Evolutionary conservation across 1,284 basidiomycete species (phyloP), one percentile per base, ranked within the genome.

Genomic region (Porodaedalea pini): DNA sequence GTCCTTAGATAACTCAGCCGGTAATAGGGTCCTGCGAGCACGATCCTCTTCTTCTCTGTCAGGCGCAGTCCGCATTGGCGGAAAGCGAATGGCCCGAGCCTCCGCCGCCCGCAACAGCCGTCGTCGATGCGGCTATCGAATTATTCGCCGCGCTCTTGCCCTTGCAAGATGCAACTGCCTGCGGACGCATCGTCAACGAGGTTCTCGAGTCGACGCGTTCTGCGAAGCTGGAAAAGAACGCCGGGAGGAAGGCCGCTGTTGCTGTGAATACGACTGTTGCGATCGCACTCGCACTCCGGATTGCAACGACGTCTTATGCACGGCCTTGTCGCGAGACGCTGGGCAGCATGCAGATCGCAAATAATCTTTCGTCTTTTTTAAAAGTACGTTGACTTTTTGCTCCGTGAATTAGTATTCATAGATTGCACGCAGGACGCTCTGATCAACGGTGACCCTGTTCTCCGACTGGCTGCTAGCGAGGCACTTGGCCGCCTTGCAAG

Each of bases 81-180:
- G 76, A 80, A 54, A 75, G 75, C 45, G 68, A 69, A 7, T 71
- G 78, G 41, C 70, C 79, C 2, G 83, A 90, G 60, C 82, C 89
- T 13, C 83, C 91, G 2, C 88, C 94, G 0, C 78, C 93, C 0
- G 79, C 83, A 0, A 95, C 93, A 0, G 85, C 90, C 7, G 88
- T 93, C 2, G 90, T 98, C 21, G 92, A 99, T 69, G 87, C 90
- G 1, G 89, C 93, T 0, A 86, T 99, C 27, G 84, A 90, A 58
- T 78, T 99, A 0, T 98, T 99, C 66, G 79, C 90, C 0, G 78
- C 82, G 23, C 74, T 97, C 13, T 81, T 98, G 11, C 86, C 92
- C 0, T 74, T 87, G 34, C 94, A 97, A 70, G 89, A 90, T 64
- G 72, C 86, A 3, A 70, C 83, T 7, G 81, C 87, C 0, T 86